Evolutionary conservation across 1,284 basidiomycete genomes (phyloP), one percentile per base, ranked within the genome.

Genomic region (Cryptococcus floricola): DNA sequence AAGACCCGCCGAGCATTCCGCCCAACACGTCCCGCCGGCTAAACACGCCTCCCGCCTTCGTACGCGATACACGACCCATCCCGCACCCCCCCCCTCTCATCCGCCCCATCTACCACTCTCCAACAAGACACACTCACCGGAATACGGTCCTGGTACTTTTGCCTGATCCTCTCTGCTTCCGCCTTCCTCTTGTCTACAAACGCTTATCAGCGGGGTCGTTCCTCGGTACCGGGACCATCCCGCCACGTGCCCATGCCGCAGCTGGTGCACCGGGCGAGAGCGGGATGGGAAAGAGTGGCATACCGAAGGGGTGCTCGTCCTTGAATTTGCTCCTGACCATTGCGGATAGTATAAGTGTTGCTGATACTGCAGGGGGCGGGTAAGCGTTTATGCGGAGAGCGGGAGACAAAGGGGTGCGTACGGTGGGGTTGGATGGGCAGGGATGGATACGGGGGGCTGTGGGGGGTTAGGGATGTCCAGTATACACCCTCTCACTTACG

Each of bases 261-360:
- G 8, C 7, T n/a, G 2, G 16, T 9, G 18, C 45, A 9, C 18
- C 45, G 4, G 14, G 45, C 45, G 27, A 16, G 31, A 34, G 31
- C 1, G 6, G 7, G 5, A 34, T 6, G 14, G 43, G 38, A 18
- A 41, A 39, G 25, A 4, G 16, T 42, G 23, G 81, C 86, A 62
- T 68, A 96, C 94, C 94, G 75, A 97, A 98, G 57, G 93, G 90
- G 79, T 98, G 96, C 81, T 98, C 96, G 79, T 98, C 95, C 86
- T 98, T 98, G 84, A 98, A 98, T 82, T 97, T 96, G 76, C 93
- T 95, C 76, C 93, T 86, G 87, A 97, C 96, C 74, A 77, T 78
- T 12, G 28, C 66, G 59, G n/a, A 34, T 10, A 8, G 31, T 34
- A 45, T 39, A 38, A 52, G 39, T 37, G 27, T 23, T 50, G 6